phyloP scores from a whole-genome alignment of 1,139 yeast genomes.

The Candida freyschussii region DNA sequence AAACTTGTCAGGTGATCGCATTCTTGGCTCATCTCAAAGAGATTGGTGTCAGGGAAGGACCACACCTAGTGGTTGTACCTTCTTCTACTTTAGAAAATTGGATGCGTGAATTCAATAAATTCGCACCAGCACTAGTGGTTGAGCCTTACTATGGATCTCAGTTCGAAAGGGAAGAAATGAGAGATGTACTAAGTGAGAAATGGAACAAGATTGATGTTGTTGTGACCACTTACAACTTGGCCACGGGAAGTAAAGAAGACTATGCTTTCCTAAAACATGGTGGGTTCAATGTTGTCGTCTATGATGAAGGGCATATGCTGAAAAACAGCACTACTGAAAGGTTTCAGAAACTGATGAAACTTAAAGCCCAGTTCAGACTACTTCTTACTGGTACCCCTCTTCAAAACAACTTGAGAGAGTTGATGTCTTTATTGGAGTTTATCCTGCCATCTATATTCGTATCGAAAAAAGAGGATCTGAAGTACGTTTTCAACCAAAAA shows the following conservation, averaged over 20 bases:
- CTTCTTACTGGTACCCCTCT: constrained; percentile 94
- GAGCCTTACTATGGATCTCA: constrained; percentile 94
- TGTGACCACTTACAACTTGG: constrained; percentile 90
- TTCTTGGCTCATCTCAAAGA: constrained; percentile 81
- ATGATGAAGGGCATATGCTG: constrained; percentile 96
- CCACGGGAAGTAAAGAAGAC: constrained; percentile 83
- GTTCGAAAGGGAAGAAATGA: constrained; percentile 75
- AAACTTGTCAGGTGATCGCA: constrained; percentile 82
- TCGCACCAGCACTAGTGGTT: constrained; percentile 75
- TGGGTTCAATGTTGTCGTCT: constrained; percentile 81
- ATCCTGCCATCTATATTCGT: constrained; percentile 81
- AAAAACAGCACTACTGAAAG: constrained; percentile 88
- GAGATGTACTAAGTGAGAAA: constrained; percentile 55
- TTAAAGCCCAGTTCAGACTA: constrained; percentile 75
- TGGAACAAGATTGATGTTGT: constrained; percentile 76
- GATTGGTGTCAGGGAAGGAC: constrained; percentile 47
- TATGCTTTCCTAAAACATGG: constrained; percentile 69
- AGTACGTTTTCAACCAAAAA: constrained; percentile 77
- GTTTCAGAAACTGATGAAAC: constrained; percentile 77
- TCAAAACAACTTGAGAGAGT: constrained; percentile 85
- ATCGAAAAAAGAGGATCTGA: constrained; percentile 77
- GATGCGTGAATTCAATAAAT: constrained; percentile 89
- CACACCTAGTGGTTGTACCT: constrained; percentile 87
- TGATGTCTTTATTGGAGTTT: constrained; percentile 84
- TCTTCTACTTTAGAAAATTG: constrained; percentile 96